phyloP scores from a whole-genome alignment of 2,329 filamentous ascomycete genomes.

The Amauroascus niger region DNA sequence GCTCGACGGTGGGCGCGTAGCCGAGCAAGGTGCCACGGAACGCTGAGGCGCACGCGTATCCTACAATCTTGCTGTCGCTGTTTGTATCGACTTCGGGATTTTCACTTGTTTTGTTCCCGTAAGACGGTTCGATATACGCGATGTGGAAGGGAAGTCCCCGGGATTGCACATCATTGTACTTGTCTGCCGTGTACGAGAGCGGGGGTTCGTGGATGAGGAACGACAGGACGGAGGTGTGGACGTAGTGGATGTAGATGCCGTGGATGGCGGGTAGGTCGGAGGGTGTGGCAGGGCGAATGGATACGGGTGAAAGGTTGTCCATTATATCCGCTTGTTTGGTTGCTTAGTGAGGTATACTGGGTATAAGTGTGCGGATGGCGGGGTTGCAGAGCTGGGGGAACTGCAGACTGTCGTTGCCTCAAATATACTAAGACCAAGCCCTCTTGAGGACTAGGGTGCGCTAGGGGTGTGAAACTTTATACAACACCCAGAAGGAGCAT shows the following conservation, averaged over 20 bases:
- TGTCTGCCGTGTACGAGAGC: conserved; percentile 23
- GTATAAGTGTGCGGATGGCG: no score
- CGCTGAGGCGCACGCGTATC: conserved; percentile 30
- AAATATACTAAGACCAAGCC: no score
- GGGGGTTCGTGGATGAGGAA: conserved; percentile 27
- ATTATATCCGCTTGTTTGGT: no score
- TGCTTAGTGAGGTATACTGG: no score
- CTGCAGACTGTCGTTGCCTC: no score
- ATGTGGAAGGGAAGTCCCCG: conserved; percentile 33
- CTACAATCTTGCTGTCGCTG: conserved; percentile 13
- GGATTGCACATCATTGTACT: conserved; percentile 17
- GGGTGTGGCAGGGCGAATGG: conserved; percentile 28
- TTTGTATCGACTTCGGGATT: neutral
- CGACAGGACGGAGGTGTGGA: conserved; percentile 31
- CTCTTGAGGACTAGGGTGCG: no score
- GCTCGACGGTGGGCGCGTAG: conserved; percentile 35
- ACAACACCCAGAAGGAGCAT: no score
- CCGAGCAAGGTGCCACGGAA: conserved; percentile 30
- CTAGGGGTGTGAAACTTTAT: no score
- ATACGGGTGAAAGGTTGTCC: no score
- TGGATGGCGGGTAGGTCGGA: conserved; percentile 29
- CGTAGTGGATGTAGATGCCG: conserved; percentile 32
- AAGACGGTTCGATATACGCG: conserved; percentile 14
- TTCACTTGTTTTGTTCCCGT: neutral
- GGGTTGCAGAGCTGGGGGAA: no score